Base-by-base conservation (phyloP, 208 protist genomes). In the Leishmania major region DNA sequence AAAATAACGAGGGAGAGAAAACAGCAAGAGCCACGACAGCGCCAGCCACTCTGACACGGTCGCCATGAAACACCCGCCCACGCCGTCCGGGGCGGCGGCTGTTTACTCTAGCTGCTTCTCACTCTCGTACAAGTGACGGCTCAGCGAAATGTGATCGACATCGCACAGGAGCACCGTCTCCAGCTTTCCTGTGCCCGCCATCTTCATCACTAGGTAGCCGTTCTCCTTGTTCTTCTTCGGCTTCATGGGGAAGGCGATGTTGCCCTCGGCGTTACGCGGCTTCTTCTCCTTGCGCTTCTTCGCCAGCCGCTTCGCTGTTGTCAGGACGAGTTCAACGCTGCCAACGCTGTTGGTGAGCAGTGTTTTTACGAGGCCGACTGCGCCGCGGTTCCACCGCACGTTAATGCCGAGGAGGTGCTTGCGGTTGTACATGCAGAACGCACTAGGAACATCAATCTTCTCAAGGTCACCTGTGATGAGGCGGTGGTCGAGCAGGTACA, bases 401-500 rank as follows among this genome's bases (percentile, higher is more conserved):
- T 90, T 78, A 1, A 96, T 91, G 69, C 93, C 91, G 22, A 95
- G 77, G 35, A 97, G 77, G 70, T 96, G 84, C 62, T 94, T 89
- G 31, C 95, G 92, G 70, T 94, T 84, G 82, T 95, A 94, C 28
- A 80, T 82, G 78, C 88, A 90, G 62, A 81, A 79, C 2, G 88
- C 88, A 31, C 84, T 92, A 5, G 92, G 92, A 10, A 83, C 83
- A 64, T 87, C 77, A 19, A 97, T 83, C 43, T 79, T 75, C 45
- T 85, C 82, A 31, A 97, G 82, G 70, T 97, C 95, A 6, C 95
- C 95, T 6, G 89, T 92, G 49, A 95, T 62, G 37, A 96, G 75
- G 10, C 82, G 78, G 15, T 91, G 87, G 59, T 95, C 89, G 78
- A 96, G 91, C 35, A 96, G 85, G 85, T 93, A 92, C 45, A 97